A percentile compares a stretch with the other conserved stretches of the same genome.
Evolutionary conservation across 1,284 basidiomycete genomes (phyloP).

Genomic region (Irpex sp.): DNA sequence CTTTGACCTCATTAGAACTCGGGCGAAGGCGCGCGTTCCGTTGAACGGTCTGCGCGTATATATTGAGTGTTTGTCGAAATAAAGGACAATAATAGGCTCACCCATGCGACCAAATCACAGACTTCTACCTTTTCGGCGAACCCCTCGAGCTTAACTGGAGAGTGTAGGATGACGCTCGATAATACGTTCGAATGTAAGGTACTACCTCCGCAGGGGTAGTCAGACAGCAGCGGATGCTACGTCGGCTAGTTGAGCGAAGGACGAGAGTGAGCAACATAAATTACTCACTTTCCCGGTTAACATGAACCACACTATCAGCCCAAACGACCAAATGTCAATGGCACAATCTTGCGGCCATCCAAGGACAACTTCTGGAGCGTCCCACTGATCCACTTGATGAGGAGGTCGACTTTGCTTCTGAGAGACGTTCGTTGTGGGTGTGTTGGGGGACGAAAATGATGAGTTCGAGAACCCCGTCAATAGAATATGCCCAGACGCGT

Average conservation of each 20-base stretch:
- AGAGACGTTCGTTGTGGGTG: neutral
- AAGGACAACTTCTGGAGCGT: conserved; percentile 67
- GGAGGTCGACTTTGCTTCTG: neutral
- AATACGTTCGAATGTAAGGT: neutral
- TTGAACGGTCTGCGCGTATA: conserved; percentile 44
- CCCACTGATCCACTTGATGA: conserved; percentile 1
- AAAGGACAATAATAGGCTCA: neutral
- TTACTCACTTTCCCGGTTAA: conserved; percentile 48
- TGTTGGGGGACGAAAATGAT: conserved; percentile 20
- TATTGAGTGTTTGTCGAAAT: neutral
- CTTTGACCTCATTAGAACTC: conserved; percentile 34
- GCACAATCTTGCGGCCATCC: conserved; percentile 69
- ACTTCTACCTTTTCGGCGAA: neutral
- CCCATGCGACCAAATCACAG: neutral
- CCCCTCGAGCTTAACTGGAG: neutral
- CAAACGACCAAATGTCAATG: conserved; percentile 85
- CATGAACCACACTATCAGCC: conserved; percentile 73
- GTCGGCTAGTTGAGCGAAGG: neutral
- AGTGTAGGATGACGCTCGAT: neutral
- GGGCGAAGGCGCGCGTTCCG: conserved; percentile 47
- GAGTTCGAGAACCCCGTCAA: conserved; percentile 32
- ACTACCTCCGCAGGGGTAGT: conserved; percentile 10
- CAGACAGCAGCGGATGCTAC: conserved; percentile 34
- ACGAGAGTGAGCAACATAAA: neutral
- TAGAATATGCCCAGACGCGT: conserved; percentile 62